Conservation (phyloP, 495 filamentous ascomycete genomes). For the Talaromyces thailandensis region DNA sequence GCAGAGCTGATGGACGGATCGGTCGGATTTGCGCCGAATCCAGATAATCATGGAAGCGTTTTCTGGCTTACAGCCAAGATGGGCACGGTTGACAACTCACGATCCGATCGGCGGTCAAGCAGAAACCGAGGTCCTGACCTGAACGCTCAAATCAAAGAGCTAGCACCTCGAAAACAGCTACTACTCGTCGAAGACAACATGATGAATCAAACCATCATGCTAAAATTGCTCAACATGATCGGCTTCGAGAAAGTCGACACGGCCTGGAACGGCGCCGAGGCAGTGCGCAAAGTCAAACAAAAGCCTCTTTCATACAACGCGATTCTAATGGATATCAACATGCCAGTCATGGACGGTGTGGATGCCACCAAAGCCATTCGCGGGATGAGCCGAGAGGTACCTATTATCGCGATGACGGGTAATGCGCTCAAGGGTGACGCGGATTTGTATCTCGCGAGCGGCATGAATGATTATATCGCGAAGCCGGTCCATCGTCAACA, state of each 20-base stretch:
- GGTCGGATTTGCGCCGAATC: slow-evolving; percentile 52
- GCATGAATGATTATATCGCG: slow-evolving; percentile 55
- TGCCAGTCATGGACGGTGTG: slow-evolving; percentile 66
- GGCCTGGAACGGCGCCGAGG: slow-evolving; percentile 48
- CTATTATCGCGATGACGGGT: slow-evolving; percentile 57
- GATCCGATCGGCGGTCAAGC: neutral
- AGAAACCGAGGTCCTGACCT: slow-evolving; percentile 3
- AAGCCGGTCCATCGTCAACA: slow-evolving; percentile 49
- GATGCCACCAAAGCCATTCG: slow-evolving; percentile 55
- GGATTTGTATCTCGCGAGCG: slow-evolving; percentile 46
- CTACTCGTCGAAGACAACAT: slow-evolving; percentile 52
- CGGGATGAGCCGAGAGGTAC: slow-evolving; percentile 37
- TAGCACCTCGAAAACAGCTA: slow-evolving; percentile 37
- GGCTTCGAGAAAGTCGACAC: slow-evolving; percentile 45
- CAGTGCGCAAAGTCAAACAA: slow-evolving; percentile 41
- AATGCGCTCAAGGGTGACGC: slow-evolving; percentile 54
- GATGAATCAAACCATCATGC: slow-evolving; percentile 57
- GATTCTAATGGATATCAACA: slow-evolving; percentile 57
- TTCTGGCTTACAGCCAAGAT: slow-evolving; percentile 53
- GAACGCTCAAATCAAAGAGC: slow-evolving; percentile 14
- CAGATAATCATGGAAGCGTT: slow-evolving; percentile 40
- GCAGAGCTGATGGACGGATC: slow-evolving; percentile 76
- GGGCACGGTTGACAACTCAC: slow-evolving; percentile 23
- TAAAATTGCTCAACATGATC: slow-evolving; percentile 44
- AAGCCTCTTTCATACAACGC: slow-evolving; percentile 42